phyloP scores from a whole-genome alignment of 1,284 basidiomycete species.

The Pterula multifida region DNA sequence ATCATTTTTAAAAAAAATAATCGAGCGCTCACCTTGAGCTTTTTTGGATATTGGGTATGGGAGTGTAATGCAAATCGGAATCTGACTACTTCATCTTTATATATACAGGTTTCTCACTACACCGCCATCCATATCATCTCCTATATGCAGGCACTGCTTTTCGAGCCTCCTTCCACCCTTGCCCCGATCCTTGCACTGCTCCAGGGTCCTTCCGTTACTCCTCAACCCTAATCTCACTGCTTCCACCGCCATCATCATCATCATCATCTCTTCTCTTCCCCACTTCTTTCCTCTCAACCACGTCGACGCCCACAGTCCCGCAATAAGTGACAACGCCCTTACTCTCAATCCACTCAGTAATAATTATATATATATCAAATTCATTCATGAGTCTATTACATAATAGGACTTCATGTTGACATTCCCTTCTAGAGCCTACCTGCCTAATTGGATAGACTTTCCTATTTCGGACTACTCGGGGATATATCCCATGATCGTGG shows the following conservation, averaged over 20 bases:
- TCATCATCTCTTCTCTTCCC: background rate
- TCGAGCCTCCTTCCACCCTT: no score
- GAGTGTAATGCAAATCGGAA: no score
- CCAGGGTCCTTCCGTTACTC: background rate
- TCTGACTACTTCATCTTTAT: no score
- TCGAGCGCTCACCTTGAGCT: no score
- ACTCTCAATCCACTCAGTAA: background rate
- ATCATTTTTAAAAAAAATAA: no score
- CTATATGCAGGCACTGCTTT: no score
- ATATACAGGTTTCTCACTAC: no score
- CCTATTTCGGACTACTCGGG: background rate
- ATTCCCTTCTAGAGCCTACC: background rate
- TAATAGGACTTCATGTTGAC: background rate
- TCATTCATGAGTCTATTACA: background rate
- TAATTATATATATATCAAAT: no score
- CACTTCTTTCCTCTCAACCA: background rate
- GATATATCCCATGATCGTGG: no score
- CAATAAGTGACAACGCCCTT: background rate
- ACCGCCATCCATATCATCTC: no score
- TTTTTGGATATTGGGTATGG: no score
- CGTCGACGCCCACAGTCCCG: background rate
- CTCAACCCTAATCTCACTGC: background rate
- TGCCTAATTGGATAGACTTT: background rate
- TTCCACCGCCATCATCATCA: background rate
- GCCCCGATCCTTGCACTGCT: no score